Evolutionary conservation across 2,329 filamentous ascomycete genomes (phyloP), one percentile per base, ranked within the genome.

Genomic region (Coniochaeta sp.): DNA sequence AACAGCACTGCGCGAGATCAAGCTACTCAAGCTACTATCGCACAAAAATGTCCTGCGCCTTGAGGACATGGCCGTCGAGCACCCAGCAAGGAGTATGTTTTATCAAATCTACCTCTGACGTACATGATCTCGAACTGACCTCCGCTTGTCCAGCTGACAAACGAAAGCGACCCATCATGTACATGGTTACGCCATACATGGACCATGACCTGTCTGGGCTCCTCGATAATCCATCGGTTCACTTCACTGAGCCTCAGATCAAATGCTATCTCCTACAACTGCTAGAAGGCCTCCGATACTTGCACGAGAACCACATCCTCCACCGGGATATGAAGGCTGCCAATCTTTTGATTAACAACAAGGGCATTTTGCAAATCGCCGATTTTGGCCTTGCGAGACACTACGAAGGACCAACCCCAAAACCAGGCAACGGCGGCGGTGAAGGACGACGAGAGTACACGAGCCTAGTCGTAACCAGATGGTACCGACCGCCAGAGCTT

Each of bases 111-210:
- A 14, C 19, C 26, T 16, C 1, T 24, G 2, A 16, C 11, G 12
- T 24, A 17, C 22, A 1, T n/a, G 19, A 31, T 3, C 14, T 17
- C 38, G 54, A 40, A 52, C 65, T 67, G 66, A 71, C 64, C 61
- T 52, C 52, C 22, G 63, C 58, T 34, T n/a, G 6, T 34, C 33
- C 68, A 88, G 86, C 84, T 67, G 89, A 93, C 71, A 90, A 91
- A 74, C 84, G 88, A 66, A 92, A 90, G 74, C 86, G 88, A 62
- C 88, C 89, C 3, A 93, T 93, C 67, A 92, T 99, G 81, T 98
- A 98, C 76, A 99, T 99, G 95, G 93, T 96, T 58, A 97, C 89
- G 52, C 95, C 93, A 7, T 99, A 99, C 74, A 97, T 98, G 92
- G 93, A 98, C 68, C 95, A 99, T 76, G 95, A 99, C 75, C 83